Percentiles rank a stretch among this genome's conserved stretches.
These are phyloP conservation scores for Fomitopsis pinicola DNA, from an alignment of 1,284 basidiomycete genomes.

Conservation along the genomic window DNA sequence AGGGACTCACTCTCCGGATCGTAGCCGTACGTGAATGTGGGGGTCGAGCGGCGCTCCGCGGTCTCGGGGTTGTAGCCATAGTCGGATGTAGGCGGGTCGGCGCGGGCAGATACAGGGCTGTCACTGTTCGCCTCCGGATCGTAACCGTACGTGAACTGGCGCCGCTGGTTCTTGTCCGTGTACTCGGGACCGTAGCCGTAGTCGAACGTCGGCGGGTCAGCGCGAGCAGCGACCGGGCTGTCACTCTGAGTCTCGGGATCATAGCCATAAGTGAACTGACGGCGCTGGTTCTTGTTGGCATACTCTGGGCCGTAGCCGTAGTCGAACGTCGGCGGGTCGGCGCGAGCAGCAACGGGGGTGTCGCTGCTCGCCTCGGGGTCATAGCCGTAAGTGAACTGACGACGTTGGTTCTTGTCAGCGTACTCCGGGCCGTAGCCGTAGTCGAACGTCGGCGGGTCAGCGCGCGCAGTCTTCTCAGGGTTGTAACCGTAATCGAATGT, in stretches of 20 bases:
- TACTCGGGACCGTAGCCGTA: background rate
- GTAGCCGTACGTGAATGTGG: too few relatives aligned
- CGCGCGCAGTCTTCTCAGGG: background rate
- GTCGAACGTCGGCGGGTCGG: background rate
- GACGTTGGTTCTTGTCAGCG: background rate
- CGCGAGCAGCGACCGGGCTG: background rate
- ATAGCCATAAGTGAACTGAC: background rate
- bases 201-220: background rate
- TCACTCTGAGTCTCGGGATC: background rate
- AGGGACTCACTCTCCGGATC: background rate
- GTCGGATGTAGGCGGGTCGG: background rate
- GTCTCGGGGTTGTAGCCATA: background rate
- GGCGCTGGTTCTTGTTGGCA: background rate
- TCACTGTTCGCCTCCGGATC: background rate
- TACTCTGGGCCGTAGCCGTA: background rate
- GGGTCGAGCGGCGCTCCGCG: too few relatives aligned
- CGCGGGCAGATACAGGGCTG: background rate
- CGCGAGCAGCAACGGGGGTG: background rate
- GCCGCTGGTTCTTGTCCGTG: too few relatives aligned
- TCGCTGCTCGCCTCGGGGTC: background rate
- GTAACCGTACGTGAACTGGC: background rate
- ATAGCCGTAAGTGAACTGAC: background rate
- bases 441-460: background rate
- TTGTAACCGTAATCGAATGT: background rate
- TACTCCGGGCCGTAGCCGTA: background rate